Evolutionary conservation across 164 flowering plant species (phyloP), one percentile per base, ranked within the genome.

Genomic region (Macadamia integrifolia): DNA sequence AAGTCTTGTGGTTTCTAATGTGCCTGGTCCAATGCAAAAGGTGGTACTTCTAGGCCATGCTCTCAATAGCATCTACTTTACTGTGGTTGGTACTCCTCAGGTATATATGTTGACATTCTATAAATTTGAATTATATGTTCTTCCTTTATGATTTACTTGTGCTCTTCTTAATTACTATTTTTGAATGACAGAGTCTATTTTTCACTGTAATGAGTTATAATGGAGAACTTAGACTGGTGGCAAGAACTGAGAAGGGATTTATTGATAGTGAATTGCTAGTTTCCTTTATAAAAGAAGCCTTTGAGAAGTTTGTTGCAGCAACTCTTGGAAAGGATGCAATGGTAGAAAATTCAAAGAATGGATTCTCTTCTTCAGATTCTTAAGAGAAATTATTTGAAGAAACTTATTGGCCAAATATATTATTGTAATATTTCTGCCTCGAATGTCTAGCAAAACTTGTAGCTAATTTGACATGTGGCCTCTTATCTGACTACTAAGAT

Each of bases 11-110:
- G 64, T 85, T 31, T 61, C 88, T 1, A 85, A 81, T 64, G 7
- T 85, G 73, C 70, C 78, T 2, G 88, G 88, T 3, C 88, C 86
- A 2, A 42, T 52, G 3, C 84, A 85, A 60, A 15, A 72, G 64
- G 77, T 81, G 72, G 57, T 72, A 40, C 48, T 85, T 58, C 81
- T 75, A 28, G 65, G 64, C 67, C 80, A 80, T 69, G 84, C 86
- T 0, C 12, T 71, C 50, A 75, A 50, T 8, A 75, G 82, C 61
- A 52, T 81, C 2, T 85, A 85, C 68, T 85, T 81, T 60, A 75
- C 72, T 76, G 77, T 80, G 46, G 67, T 62, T 11, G 79, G 79
- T 6, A 61, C 44, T 1, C 88, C 88, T 31, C 82, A 78, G 84
- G 88, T 85, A 75, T 35, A 5, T 35, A 35, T 35, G 40, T 35